These are phyloP conservation scores for Boletus pseudo-olivaceus DNA, from an alignment of 768 basidiomycete species.

Conservation along the genomic window DNA sequence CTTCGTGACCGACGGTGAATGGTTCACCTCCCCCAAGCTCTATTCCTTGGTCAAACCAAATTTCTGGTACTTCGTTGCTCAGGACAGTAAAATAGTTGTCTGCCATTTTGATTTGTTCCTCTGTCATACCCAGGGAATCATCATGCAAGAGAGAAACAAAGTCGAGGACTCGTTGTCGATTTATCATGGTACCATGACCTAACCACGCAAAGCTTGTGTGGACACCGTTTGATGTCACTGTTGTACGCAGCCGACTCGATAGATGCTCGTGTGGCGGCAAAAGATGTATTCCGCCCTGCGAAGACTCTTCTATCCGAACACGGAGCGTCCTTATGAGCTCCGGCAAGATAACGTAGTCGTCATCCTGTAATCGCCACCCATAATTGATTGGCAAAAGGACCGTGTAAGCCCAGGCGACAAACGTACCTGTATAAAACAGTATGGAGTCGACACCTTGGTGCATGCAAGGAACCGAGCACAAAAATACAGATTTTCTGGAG, in stretches of 20 bases:
- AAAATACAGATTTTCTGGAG: conserved; percentile 55
- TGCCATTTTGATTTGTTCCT: conserved; percentile 58
- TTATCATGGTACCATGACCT: conserved; percentile 58
- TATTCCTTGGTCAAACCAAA: conserved; percentile 64
- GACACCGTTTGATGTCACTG: conserved; percentile 35
- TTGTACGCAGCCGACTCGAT: conserved; percentile 47
- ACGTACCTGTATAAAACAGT: conserved; percentile 61
- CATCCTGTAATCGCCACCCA: conserved; percentile 44
- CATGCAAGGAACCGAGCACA: conserved; percentile 62
- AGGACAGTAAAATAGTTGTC: conserved; percentile 68
- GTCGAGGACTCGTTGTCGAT: conserved; percentile 37
- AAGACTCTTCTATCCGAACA: conserved; percentile 31
- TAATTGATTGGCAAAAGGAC: background rate
- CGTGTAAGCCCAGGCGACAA: background rate
- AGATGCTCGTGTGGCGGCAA: conserved; percentile 62
- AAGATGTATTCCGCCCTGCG: conserved; percentile 42
- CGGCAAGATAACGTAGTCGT: conserved; percentile 61
- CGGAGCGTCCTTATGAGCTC: conserved; percentile 54
- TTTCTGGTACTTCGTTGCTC: conserved; percentile 51
- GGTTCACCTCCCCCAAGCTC: conserved; percentile 56
- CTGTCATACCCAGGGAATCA: conserved; percentile 38
- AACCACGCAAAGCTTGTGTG: conserved; percentile 65
- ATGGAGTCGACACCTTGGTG: conserved; percentile 44
- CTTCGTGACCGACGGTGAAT: conserved; percentile 59
- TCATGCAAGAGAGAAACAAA: conserved; percentile 48